Evolutionary conservation across 1,284 basidiomycete species (phyloP), one percentile per base, ranked within the genome.

Genomic region (Fomes fomentarius): DNA sequence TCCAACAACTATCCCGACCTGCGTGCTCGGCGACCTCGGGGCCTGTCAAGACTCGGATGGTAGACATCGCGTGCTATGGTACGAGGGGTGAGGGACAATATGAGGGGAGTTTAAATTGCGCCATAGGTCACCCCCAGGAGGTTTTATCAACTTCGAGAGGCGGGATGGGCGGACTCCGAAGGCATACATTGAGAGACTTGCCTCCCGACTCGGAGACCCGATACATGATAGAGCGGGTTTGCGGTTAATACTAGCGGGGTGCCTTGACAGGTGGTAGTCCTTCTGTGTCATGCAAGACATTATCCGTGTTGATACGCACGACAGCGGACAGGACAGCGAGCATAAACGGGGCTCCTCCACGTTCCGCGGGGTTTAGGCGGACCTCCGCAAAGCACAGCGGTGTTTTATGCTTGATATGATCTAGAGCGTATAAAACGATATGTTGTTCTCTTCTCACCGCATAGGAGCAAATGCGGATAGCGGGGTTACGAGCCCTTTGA

Each of bases 1-100:
- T 83, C 87, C 87, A 90, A 61, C 88, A 88, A 58, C 79, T 91
- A 62, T 92, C 79, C 30, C 84, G 60, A 51, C 54, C 64, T 47
- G 56, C 58, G 49, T 70, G 69, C 25, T 57, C 62, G 19, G 64
- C 66, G n/a, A 70, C 67, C 37, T 70, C 62, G 17, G 65, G 62
- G 22, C 67, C 64, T 12, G 67, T 66, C 31, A 68, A 62, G 44
- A 66, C 50, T 25, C 55, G 58, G 22, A 61, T 55, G 42, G 66
- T 55, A 21, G 66, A 63, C 66, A 68, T 69, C 19, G 55, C 53
- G 15, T 17, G 14, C 50, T n/a, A 52, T 4, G 47, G 19, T 31
- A 34, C 1, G 24, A 25, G 1, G 28, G 7, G n/a, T n/a, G 21
- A 14, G 11, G 38, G 26, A n/a, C 12, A 26, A 40, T 7, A 10